A percentile compares a stretch with the other conserved stretches of the same genome.
Conservation (phyloP, 225 moss, liverwort and hornwort species). For the Thuidium tamariscinum region DNA sequence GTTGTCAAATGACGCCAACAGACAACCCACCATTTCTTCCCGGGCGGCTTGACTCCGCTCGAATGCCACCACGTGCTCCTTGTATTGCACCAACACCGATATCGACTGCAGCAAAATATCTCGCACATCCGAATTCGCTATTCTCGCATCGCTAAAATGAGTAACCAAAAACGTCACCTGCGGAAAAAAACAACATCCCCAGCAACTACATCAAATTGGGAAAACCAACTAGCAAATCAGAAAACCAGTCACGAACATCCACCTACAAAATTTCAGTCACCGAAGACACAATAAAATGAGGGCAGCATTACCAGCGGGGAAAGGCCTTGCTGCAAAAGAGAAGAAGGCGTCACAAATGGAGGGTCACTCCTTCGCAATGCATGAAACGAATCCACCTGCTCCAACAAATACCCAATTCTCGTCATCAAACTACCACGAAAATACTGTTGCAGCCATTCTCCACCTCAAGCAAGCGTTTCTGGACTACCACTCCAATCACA, state of each 20-base stretch:
- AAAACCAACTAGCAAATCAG: background rate
- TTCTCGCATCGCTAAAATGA: slow-evolving; percentile 83
- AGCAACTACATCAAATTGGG: background rate
- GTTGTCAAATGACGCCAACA: slow-evolving; percentile 75
- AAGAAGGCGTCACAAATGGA: slow-evolving; percentile 82
- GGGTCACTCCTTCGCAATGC: slow-evolving; percentile 91
- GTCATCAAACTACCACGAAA: background rate
- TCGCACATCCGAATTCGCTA: slow-evolving; percentile 88
- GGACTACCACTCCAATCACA: background rate
- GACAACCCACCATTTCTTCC: slow-evolving; percentile 70
- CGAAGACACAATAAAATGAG: background rate
- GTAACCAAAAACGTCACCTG: slow-evolving; percentile 90
- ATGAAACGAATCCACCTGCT: slow-evolving; percentile 90
- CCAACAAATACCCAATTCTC: background rate
- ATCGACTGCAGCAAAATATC: slow-evolving; percentile 87
- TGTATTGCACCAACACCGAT: slow-evolving; percentile 91
- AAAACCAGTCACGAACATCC: background rate
- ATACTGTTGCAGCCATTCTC: background rate
- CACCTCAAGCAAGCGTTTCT: too few species aligned
- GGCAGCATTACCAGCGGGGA: slow-evolving; percentile 58
- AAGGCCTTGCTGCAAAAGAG: slow-evolving; percentile 86
- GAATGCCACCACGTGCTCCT: slow-evolving; percentile 82
- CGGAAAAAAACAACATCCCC: background rate
- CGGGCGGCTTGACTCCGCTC: slow-evolving; percentile 84
- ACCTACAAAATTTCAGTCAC: background rate